Evolutionary conservation across 208 protist genomes (phyloP).

Genomic region (Acanthamoeba rhysodes): DNA sequence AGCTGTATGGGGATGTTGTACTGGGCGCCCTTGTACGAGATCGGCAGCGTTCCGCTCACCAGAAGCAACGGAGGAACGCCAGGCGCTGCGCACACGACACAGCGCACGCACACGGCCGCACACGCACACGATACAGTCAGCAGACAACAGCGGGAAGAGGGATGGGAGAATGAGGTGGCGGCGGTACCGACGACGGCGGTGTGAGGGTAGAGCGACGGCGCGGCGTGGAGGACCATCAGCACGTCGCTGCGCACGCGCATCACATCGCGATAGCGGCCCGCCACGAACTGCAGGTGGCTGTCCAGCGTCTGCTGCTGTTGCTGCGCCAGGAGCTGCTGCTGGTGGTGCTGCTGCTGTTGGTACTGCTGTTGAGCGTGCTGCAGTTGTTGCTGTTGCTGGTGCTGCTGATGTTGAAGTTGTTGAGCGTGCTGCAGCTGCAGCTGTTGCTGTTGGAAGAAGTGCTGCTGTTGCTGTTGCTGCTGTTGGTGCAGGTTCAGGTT

Average conservation of each 20-base stretch:
- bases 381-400: neutral
- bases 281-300: slow-evolving; percentile 23
- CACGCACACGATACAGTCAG: neutral
- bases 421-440: neutral
- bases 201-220: neutral
- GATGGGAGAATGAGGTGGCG: neutral
- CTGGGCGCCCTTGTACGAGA: neutral
- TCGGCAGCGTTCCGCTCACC: slow-evolving; percentile 38
- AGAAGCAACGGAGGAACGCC: neutral
- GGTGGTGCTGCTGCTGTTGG: neutral
- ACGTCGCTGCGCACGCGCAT: slow-evolving; percentile 1
- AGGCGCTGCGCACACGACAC: neutral
- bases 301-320: slow-evolving; percentile 13
- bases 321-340: neutral
- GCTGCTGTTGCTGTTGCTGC: neutral
- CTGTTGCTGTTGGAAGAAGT: neutral
- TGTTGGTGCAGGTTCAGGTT: neutral
- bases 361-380: neutral
- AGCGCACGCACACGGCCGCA: neutral
- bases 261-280: neutral
- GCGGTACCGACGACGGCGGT: neutral
- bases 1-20: slow-evolving; percentile 51
- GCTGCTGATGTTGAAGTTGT: neutral
- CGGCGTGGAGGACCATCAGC: neutral
- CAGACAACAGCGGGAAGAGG: neutral